Evolutionary conservation across 345 rosid genomes (phyloP), one percentile per base, ranked within the genome.

Genomic region (Hirschfeldia incana): DNA sequence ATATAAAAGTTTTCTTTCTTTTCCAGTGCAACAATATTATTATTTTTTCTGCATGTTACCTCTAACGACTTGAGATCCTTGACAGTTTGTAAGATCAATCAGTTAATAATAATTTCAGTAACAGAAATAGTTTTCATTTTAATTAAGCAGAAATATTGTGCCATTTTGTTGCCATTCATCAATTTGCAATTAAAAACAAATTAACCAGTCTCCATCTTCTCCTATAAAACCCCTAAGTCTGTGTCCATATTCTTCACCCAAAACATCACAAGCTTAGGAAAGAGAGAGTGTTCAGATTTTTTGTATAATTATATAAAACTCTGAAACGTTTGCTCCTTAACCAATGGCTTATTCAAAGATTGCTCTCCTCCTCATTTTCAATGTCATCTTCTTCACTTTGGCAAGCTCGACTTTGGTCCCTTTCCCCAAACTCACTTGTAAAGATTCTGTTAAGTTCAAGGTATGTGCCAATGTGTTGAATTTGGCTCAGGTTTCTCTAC

Each of bases 371-470:
- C 26, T 77, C 30, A 12, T 77, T 37, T 63, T 70, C 32, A 77
- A 51, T 53, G 65, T 70, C 21, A 51, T 77, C 16, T 77, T 70
- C 75, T 70, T 77, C 76, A 51, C 76, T 34, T 63, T 77, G 8
- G 80, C 51, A 8, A 77, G 80, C 75, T 77, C 75, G 2, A n/a
- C 10, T n/a, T n/a, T n/a, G n/a, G n/a, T n/a, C n/a, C n/a, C n/a
- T n/a, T n/a, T n/a, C n/a, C n/a, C n/a, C n/a, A 70, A 53, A 37
- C 46, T 9, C 11, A 70, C 65, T 34, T 77, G 81, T 64, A 46
- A 46, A 46, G 29, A 64, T 32, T 58, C 76, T 70, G 33, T 77
- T 10, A 77, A 64, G 53, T 65, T 70, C 11, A 64, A 51, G 58
- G 81, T 64, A 6, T 77, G 81, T 37, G 76, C 76, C 5, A 77